Evolutionary conservation across 2,329 filamentous ascomycete species (phyloP).

Genomic region (Botrytis fragariae): DNA sequence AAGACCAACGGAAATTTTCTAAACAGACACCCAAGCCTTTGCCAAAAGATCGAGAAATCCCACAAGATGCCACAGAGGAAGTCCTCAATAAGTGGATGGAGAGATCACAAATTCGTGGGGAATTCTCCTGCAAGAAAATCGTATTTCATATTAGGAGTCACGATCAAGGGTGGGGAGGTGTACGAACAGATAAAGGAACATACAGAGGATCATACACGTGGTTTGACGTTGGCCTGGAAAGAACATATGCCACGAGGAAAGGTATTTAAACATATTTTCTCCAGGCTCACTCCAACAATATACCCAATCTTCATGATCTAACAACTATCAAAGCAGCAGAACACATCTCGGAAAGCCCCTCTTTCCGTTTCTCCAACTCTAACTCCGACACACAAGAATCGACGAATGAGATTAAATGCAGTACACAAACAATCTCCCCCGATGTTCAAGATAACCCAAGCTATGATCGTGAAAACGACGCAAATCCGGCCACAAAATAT

Average conservation of each 20-base stretch:
- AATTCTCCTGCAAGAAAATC: constrained; percentile 56
- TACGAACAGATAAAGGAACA: constrained; percentile 37
- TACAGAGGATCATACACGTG: constrained; percentile 56
- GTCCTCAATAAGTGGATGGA: constrained; percentile 27
- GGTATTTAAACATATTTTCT: constrained; percentile 21
- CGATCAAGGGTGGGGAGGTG: constrained; percentile 58
- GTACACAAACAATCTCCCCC: constrained; percentile 43
- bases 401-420: constrained; percentile 32
- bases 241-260: constrained; percentile 44
- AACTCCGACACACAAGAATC: not conserved
- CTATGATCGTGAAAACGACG: not conserved
- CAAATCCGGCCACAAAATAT: not conserved
- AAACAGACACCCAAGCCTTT: constrained; percentile 25
- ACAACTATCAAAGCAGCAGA: not conserved
- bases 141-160: constrained; percentile 56
- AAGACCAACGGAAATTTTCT: constrained; percentile 13
- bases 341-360: not conserved
- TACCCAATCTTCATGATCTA: not conserved
- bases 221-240: constrained; percentile 62
- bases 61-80: constrained; percentile 27
- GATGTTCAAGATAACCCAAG: constrained; percentile 15
- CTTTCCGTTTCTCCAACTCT: constrained; percentile 6
- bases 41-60: constrained; percentile 10
- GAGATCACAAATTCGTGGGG: constrained; percentile 24
- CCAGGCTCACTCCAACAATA: not conserved